A percentile compares a stretch with the other conserved stretches of the same genome.
Evolutionary conservation across 2,329 filamentous ascomycete genomes (phyloP).

Genomic region (Scleromitrula shiraiana): DNA sequence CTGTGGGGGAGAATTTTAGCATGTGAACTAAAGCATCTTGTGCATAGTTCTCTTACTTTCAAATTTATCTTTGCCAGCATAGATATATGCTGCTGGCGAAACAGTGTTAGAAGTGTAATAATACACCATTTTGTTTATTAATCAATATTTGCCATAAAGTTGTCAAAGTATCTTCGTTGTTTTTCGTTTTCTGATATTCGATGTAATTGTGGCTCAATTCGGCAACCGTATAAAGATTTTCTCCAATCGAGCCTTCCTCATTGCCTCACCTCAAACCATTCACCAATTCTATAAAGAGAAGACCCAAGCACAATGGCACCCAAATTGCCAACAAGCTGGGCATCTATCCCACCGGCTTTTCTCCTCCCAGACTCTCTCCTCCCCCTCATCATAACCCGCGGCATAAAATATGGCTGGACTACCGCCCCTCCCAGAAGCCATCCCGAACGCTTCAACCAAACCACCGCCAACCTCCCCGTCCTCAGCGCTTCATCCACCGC

Average conservation of each 20-base stretch:
- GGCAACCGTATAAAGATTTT: slow-evolving; percentile 22
- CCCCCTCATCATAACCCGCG: slow-evolving; percentile 28
- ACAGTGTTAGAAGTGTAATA: slow-evolving; percentile 89
- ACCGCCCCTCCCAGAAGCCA: slow-evolving; percentile 45
- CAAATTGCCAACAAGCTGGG: slow-evolving; percentile 30
- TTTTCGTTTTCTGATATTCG: slow-evolving; percentile 26
- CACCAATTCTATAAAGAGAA: not conserved
- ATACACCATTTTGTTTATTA: slow-evolving; percentile 64
- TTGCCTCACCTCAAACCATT: slow-evolving; percentile 11
- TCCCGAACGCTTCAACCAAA: slow-evolving; percentile 50
- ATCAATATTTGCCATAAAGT: slow-evolving; percentile 18
- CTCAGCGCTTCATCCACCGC: slow-evolving; percentile 52
- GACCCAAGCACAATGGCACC: slow-evolving; percentile 26
- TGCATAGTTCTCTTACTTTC: slow-evolving; percentile 58
- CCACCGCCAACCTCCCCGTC: slow-evolving; percentile 45
- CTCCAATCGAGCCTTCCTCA: not conserved
- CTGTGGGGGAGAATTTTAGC: slow-evolving; percentile 39
- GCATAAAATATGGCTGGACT: slow-evolving; percentile 45
- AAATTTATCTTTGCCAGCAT: slow-evolving; percentile 98
- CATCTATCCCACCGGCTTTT: slow-evolving; percentile 25
- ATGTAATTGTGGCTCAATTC: slow-evolving; percentile 12
- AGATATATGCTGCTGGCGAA: slow-evolving; percentile 76
- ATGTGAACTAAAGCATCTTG: not conserved
- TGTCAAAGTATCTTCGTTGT: not conserved
- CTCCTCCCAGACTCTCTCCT: slow-evolving; percentile 27